Conservation (phyloP, 1,284 basidiomycete species). For the Fomitiporia mediterranea region DNA sequence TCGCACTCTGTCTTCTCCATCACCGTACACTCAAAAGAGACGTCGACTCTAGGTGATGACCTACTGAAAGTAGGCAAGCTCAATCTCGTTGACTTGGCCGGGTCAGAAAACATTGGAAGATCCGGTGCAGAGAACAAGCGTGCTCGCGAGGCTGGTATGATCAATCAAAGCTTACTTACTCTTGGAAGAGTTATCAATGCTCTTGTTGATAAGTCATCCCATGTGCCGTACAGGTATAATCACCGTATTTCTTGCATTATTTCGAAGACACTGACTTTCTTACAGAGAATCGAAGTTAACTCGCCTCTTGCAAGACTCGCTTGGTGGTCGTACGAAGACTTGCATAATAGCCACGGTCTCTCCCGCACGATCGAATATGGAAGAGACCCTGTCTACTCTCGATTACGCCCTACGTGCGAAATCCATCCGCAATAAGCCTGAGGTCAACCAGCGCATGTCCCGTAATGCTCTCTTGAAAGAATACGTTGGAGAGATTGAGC, state of each 20-base stretch:
- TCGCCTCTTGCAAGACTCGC: conserved; percentile 94
- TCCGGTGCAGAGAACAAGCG: conserved; percentile 95
- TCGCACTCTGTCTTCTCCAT: conserved; percentile 99
- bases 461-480: conserved; percentile 91
- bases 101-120: conserved; percentile 95
- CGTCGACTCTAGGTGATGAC: conserved; percentile 77
- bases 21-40: conserved; percentile 90
- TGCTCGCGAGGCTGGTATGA: conserved; percentile 97
- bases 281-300: conserved; percentile 88
- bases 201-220: conserved; percentile 86
- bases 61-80: conserved; percentile 91
- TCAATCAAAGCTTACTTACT: conserved; percentile 96
- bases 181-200: conserved; percentile 97
- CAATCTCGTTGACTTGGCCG: conserved; percentile 96
- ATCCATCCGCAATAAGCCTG: conserved; percentile 93
- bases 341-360: conserved; percentile 97
- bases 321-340: conserved; percentile 97
- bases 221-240: conserved; percentile 88
- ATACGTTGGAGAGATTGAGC: conserved; percentile 93
- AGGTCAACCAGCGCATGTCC: conserved; percentile 93
- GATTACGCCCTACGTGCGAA: conserved; percentile 97
- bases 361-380: conserved; percentile 87
- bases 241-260: not conserved
- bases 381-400: conserved; percentile 96
- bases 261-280: conserved; percentile 15